A percentile compares a stretch with the other conserved stretches of the same genome.
Conservation (phyloP, 768 basidiomycete genomes). For the Leccinum boreale region DNA sequence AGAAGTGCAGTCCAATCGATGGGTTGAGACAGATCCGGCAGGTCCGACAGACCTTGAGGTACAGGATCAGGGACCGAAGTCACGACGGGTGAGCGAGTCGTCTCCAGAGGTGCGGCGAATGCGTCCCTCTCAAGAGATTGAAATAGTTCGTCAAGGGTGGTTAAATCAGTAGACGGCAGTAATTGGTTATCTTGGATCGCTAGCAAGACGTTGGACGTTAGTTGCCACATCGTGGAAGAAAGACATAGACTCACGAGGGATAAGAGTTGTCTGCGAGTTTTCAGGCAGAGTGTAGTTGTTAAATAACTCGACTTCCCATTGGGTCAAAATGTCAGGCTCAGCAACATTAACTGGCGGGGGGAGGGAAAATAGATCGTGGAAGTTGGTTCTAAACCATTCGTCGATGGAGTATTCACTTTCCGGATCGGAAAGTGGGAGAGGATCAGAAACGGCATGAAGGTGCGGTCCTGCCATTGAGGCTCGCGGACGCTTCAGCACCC, state of each 20-base stretch:
- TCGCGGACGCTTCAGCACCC: constrained; percentile 27
- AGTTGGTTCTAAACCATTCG: constrained; percentile 34
- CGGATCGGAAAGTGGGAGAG: constrained; percentile 6
- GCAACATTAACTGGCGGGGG: constrained; percentile 2
- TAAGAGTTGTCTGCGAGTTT: neutral
- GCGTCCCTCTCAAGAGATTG: neutral
- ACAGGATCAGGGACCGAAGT: neutral
- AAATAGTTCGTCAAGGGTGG: constrained; percentile 1
- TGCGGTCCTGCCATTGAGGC: constrained; percentile 14
- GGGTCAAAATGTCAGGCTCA: constrained; percentile 23
- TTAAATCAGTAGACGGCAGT: neutral
- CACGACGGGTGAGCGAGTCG: neutral
- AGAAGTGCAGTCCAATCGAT: constrained; percentile 16
- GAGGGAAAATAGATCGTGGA: constrained; percentile 18
- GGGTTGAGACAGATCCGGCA: neutral
- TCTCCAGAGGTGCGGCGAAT: neutral
- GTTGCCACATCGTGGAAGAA: neutral
- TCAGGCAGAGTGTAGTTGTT: constrained; percentile 19
- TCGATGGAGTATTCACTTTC: constrained; percentile 28
- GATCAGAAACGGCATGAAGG: constrained; percentile 29
- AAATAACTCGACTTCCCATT: constrained; percentile 34
- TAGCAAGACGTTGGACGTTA: neutral
- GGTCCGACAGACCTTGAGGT: neutral
- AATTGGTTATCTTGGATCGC: neutral
- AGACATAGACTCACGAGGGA: neutral